Conservation (phyloP, 768 basidiomycete genomes). For the Cystobasidium ongulense region DNA sequence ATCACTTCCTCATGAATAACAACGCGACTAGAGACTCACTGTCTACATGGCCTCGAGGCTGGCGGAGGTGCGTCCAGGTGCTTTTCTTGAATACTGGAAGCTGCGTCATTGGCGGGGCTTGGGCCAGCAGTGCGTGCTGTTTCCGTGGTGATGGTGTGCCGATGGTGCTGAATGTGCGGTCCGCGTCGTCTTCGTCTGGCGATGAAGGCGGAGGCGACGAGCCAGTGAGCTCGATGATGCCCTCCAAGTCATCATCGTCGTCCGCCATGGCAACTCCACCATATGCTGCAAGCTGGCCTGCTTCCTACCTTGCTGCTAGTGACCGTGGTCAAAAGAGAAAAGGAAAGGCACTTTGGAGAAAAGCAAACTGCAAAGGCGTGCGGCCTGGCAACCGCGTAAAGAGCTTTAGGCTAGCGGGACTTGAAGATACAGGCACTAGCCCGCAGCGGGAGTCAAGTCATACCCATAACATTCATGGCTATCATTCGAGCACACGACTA, state of each 20-base stretch:
- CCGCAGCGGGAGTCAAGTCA: too few species aligned
- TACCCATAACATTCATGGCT: too few species aligned
- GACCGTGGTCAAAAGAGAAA: background rate
- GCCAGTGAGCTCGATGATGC: background rate
- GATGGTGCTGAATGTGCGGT: conserved; percentile 18
- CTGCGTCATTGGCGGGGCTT: conserved; percentile 9
- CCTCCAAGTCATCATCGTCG: background rate
- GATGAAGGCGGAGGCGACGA: background rate
- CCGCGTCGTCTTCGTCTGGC: background rate
- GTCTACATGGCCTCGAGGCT: conserved; percentile 14
- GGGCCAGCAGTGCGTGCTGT: conserved; percentile 13
- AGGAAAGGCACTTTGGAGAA: too few species aligned
- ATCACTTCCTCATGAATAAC: background rate
- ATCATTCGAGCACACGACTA: too few species aligned
- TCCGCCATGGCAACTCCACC: background rate
- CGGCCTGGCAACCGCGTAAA: too few species aligned
- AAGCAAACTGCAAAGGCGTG: too few species aligned
- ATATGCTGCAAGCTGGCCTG: background rate
- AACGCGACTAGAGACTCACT: background rate
- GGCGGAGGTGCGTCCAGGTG: background rate
- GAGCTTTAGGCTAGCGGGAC: too few species aligned
- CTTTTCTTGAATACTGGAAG: background rate
- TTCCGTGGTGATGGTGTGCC: conserved; percentile 11
- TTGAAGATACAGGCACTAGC: too few species aligned
- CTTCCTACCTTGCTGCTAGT: background rate